Conservation (phyloP, 176 grass and related monocot genomes). For the Rhynchospora pubera region DNA sequence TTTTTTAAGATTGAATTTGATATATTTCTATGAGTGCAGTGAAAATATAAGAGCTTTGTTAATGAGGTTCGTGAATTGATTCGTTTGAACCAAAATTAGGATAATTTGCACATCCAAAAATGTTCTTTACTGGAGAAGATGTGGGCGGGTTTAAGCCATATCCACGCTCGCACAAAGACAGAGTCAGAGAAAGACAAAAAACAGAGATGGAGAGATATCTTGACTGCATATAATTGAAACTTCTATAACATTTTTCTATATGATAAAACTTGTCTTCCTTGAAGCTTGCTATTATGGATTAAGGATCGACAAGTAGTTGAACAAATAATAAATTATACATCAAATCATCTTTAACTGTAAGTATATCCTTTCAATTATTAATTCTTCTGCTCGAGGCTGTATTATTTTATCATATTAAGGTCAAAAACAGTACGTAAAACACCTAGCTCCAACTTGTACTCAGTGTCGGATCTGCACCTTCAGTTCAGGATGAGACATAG, state of each 20-base stretch:
- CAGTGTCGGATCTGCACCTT: conserved; percentile 36
- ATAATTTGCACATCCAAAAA: no score
- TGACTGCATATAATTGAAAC: not conserved
- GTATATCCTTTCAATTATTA: not conserved
- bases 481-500: conserved; percentile 28
- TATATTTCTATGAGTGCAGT: no score
- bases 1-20: no score
- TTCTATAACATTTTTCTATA: not conserved
- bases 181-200: not conserved
- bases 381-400: not conserved
- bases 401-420: not conserved
- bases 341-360: not conserved
- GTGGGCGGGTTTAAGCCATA: no score
- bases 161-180: not conserved
- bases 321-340: not conserved
- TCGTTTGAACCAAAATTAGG: no score
- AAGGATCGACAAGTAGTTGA: not conserved
- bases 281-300: not conserved
- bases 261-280: not conserved
- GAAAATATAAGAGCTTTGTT: no score
- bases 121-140: no score
- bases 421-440: not conserved
- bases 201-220: no score
- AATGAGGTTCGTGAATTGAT: no score
- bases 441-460: conserved; percentile 1